A percentile compares a stretch with the other conserved stretches of the same genome.
phyloP scores from a whole-genome alignment of 2,329 filamentous ascomycete genomes.

The Raffaelea albimanens region DNA sequence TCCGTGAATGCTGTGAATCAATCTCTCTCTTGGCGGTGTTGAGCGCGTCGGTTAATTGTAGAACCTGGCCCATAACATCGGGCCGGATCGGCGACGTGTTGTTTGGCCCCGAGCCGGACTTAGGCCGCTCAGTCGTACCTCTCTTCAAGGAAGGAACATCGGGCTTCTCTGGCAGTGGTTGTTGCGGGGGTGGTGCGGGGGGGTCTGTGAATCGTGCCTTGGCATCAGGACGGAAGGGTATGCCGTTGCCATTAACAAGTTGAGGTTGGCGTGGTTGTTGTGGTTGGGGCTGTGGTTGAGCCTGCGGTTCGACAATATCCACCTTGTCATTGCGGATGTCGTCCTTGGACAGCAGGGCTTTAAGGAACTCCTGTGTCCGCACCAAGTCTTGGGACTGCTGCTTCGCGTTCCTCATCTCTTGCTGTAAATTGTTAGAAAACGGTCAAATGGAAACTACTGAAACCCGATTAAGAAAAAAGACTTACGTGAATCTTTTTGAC shows the following conservation, averaged over 20 bases:
- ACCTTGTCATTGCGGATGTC: conserved; percentile 47
- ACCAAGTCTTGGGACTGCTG: conserved; percentile 80
- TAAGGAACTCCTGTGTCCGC: conserved; percentile 73
- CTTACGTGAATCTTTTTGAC: conserved; percentile 77
- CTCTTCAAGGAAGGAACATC: conserved; percentile 69
- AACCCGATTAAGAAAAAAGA: conserved; percentile 13
- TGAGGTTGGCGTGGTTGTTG: conserved; percentile 9
- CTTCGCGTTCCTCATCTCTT: conserved; percentile 82
- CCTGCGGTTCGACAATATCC: conserved; percentile 36
- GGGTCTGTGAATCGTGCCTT: conserved; percentile 87
- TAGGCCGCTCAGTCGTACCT: conserved; percentile 65
- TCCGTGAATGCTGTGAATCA: conserved; percentile 67
- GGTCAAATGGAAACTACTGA: not conserved
- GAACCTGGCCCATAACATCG: conserved; percentile 61
- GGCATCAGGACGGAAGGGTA: conserved; percentile 58
- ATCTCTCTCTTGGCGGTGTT: conserved; percentile 78
- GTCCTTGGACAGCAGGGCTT: conserved; percentile 65
- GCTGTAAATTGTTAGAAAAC: conserved; percentile 35
- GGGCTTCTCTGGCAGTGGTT: conserved; percentile 87
- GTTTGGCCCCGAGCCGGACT: conserved; percentile 32
- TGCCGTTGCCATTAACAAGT: conserved; percentile 40
- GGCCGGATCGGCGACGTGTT: conserved; percentile 50
- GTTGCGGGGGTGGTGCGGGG: conserved; percentile 85
- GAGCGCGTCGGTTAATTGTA: conserved; percentile 76
- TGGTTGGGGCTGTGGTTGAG: too few species aligned